Percentiles rank a stretch among this genome's conserved stretches.
Conservation (phyloP, 129 eudicot genomes). For the Ambrosia artemisiifolia region DNA sequence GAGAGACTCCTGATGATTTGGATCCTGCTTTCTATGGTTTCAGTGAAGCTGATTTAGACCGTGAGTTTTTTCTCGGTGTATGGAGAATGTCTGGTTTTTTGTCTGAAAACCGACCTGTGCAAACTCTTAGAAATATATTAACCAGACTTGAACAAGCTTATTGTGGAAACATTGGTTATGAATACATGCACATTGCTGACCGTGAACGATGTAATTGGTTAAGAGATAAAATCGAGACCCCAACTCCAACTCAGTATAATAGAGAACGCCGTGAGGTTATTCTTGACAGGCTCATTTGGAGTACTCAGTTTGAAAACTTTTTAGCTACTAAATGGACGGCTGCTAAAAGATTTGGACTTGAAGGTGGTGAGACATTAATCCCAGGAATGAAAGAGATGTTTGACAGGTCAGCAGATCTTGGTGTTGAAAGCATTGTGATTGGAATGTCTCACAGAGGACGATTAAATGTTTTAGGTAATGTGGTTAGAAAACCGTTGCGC, state of each 20-base stretch:
- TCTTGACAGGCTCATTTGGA: constrained; percentile 94
- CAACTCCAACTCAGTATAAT: constrained; percentile 76
- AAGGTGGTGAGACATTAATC: constrained; percentile 92
- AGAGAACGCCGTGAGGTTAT: constrained; percentile 87
- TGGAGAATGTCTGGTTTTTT: constrained; percentile 94
- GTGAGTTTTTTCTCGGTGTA: constrained; percentile 90
- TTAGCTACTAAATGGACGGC: constrained; percentile 98
- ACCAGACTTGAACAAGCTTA: constrained; percentile 96
- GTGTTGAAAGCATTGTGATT: constrained; percentile 95
- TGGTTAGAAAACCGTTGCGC: constrained; percentile 80
- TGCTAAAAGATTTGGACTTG: constrained; percentile 95
- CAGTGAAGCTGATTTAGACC: constrained; percentile 81
- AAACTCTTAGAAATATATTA: constrained; percentile 76
- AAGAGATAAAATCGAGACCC: constrained; percentile 89
- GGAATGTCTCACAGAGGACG: constrained; percentile 99
- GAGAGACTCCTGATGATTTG: constrained; percentile 70
- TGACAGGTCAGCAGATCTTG: constrained; percentile 92
- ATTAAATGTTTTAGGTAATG: constrained; percentile 87
- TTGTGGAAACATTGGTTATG: constrained; percentile 84
- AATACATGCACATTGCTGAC: constrained; percentile 96
- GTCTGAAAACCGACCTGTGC: constrained; percentile 97
- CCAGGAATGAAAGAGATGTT: constrained; percentile 99
- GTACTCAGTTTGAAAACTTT: constrained; percentile 92
- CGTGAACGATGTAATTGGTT: constrained; percentile 93
- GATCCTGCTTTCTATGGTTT: constrained; percentile 85